phyloP scores from a whole-genome alignment of 257 asterid species.

The Datura wrightii region DNA sequence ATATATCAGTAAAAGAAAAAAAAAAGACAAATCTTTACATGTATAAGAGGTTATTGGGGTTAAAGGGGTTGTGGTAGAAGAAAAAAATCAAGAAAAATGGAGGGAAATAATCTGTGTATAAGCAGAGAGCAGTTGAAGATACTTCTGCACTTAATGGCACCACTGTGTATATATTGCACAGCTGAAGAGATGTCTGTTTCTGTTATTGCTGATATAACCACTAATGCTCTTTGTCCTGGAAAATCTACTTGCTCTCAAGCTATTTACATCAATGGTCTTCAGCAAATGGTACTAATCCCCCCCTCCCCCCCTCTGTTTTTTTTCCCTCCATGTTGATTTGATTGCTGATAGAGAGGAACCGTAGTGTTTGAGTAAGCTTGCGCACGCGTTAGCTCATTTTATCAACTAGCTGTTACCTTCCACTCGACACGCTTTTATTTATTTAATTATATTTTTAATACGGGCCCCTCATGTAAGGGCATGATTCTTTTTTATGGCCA shows the following conservation, averaged over 20 bases:
- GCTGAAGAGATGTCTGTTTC: slow-evolving; percentile 93
- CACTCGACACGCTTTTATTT: not conserved
- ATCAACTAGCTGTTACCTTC: too few species aligned
- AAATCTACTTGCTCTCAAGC: slow-evolving; percentile 67
- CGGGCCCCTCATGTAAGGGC: too few species aligned
- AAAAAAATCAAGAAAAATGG: not conserved
- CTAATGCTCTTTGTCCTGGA: slow-evolving; percentile 79
- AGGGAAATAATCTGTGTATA: slow-evolving; percentile 32
- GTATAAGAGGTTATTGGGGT: not conserved
- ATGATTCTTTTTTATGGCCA: not conserved
- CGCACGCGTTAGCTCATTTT: too few species aligned
- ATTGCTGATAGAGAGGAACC: slow-evolving; percentile 48
- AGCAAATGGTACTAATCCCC: slow-evolving; percentile 62
- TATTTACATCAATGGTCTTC: slow-evolving; percentile 82
- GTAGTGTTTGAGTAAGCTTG: too few species aligned
- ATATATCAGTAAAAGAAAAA: not conserved
- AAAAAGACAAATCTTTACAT: not conserved
- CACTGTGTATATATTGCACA: slow-evolving; percentile 79
- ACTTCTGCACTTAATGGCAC: slow-evolving; percentile 64
- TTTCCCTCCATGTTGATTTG: not conserved
- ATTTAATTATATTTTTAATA: not conserved
- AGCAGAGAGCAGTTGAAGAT: slow-evolving; percentile 57
- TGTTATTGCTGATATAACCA: slow-evolving; percentile 85
- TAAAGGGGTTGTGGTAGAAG: not conserved
- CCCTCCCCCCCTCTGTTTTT: not conserved